Base-by-base conservation (phyloP, 192 early-diverging fungal species). In the Backusella australiensis region DNA sequence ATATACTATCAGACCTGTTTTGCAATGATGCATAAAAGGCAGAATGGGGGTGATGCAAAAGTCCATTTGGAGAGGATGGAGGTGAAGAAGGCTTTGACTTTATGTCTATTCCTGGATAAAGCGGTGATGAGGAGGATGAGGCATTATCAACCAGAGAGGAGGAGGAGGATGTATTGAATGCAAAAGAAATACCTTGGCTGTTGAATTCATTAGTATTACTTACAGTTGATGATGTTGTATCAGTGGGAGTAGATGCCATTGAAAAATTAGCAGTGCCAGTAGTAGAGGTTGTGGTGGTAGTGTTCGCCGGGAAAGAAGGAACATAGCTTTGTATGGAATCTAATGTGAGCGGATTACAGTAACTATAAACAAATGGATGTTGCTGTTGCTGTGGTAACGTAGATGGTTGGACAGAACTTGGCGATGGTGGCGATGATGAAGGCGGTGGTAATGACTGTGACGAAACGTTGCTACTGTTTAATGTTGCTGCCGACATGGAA, bases 311-410 rank as follows among this genome's bases (percentile, higher is more conserved):
- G 14, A 75, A 68, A 3, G 73, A 34, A 3, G 73, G 39, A 7
- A 49, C 41, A 75, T 75, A 75, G 26, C 29, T 66, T 26, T 67
- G 56, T 34, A 65, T 19, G 3, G 63, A 8, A 39, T 34, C 41
- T 26, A 75, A n/a, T 12, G 65, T 44, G 15, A 29, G 26, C 6
- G 41, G 49, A 66, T 44, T 46, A 3, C 67, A 29, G 21, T 75
- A 75, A 7, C 19, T 29, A 66, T 75, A 75, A 26, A 52, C 73
- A 67, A 75, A 75, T 11, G 63, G 6, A 15, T 71, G 8, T 46
- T 70, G 69, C 0, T 39, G 38, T 3, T 71, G 21, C 2, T 4
- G 26, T 3, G 38, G 1, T 39, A 39, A 11, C 5, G 15, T 35
- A 39, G 49, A 35, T 63, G 53, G 2, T 15, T 15, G n/a, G 34